These are phyloP conservation scores for Neofusicoccum cordaticola DNA, from an alignment of 2,329 filamentous ascomycete genomes.

Conservation along the genomic window DNA sequence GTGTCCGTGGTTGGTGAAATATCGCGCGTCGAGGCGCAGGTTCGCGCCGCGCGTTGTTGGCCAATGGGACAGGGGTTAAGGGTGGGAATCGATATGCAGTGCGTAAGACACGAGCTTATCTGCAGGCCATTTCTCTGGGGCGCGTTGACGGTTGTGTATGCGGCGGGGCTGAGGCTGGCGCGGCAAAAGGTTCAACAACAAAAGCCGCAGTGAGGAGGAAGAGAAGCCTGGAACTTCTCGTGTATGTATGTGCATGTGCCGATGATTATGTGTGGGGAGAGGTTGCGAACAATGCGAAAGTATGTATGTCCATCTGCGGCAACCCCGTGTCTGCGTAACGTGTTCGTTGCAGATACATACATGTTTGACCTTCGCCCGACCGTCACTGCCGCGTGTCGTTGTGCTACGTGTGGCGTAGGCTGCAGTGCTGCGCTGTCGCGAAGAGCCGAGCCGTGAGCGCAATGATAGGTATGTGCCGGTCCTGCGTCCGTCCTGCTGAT, in stretches of 20 bases:
- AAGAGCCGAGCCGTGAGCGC: constrained; percentile 1
- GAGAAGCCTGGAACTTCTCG: constrained; percentile 1
- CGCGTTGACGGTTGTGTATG: not conserved
- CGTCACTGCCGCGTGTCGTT: not conserved
- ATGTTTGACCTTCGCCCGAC: not conserved
- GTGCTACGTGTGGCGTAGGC: not conserved
- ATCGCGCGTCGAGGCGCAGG: not conserved
- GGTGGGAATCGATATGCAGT: constrained; percentile 1
- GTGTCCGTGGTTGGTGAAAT: not conserved
- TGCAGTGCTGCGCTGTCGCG: constrained; percentile 4
- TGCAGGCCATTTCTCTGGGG: not conserved
- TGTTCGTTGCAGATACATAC: not conserved
- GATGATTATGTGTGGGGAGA: not conserved
- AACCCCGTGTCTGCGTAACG: not conserved
- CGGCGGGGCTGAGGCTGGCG: not conserved
- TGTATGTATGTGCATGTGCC: not conserved
- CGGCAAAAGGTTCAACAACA: not conserved
- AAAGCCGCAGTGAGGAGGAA: not conserved
- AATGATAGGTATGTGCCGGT: not conserved
- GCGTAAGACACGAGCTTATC: constrained; percentile 11
- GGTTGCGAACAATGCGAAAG: not conserved
- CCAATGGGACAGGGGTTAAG: not conserved
- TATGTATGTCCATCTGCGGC: not conserved
- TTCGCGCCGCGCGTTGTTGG: not conserved
- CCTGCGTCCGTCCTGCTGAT: not conserved